Evolutionary conservation across 2,329 filamentous ascomycete species (phyloP).

Genomic region (Nothophaeocryptopus gaeumannii): DNA sequence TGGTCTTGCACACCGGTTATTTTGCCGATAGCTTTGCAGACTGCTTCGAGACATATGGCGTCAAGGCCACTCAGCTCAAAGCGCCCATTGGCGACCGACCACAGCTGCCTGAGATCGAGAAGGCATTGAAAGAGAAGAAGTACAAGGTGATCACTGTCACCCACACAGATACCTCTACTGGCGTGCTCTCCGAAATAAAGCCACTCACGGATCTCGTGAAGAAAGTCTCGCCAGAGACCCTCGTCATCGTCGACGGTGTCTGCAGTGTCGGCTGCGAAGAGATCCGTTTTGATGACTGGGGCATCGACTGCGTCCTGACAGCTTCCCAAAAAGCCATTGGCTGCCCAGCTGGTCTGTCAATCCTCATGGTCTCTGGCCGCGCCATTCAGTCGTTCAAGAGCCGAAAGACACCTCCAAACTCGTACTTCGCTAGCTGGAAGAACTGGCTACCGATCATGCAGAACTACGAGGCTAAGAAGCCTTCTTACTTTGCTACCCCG

Average conservation of each 20-base stretch:
- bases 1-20: conserved; percentile 95
- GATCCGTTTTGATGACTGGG: conserved; percentile 93
- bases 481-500: conserved; percentile 96
- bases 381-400: conserved; percentile 78
- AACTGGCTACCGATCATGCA: conserved; percentile 99
- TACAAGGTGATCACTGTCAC: conserved; percentile 96
- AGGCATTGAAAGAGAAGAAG: conserved; percentile 81
- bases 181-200: conserved; percentile 89
- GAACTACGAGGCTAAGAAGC: conserved; percentile 97
- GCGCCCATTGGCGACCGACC: conserved; percentile 85
- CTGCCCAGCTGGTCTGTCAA: conserved; percentile 87
- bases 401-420: conserved; percentile 75
- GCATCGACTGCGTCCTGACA: conserved; percentile 86
- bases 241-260: conserved; percentile 91
- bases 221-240: conserved; percentile 82
- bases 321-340: conserved; percentile 97
- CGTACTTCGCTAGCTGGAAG: conserved; percentile 95
- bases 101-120: conserved; percentile 81
- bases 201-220: conserved; percentile 77
- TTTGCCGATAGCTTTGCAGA: conserved; percentile 94
- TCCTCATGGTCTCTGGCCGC: conserved; percentile 87
- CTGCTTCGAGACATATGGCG: conserved; percentile 88
- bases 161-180: conserved; percentile 95
- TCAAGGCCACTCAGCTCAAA: conserved; percentile 83
- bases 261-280: conserved; percentile 97